Percentiles rank a stretch among this genome's conserved stretches.
Conservation (phyloP, 1,284 basidiomycete genomes). For the Hymenochaete sp. region DNA sequence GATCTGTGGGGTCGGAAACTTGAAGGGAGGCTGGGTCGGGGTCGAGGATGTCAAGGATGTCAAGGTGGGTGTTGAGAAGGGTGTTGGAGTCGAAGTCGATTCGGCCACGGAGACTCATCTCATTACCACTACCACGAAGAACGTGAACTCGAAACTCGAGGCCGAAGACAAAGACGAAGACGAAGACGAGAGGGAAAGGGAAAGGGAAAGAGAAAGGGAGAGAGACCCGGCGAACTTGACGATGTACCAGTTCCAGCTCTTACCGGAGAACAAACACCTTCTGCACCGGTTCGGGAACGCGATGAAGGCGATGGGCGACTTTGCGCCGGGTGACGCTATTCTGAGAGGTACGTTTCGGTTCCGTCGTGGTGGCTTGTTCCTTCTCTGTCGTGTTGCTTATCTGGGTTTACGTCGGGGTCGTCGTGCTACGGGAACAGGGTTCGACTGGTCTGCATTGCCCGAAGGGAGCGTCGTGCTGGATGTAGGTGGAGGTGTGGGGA, state of each 20-base stretch:
- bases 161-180: not conserved
- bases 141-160: not conserved
- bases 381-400: not conserved
- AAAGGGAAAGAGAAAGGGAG: not conserved
- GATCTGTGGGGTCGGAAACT: too few relatives aligned
- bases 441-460: conserved; percentile 14
- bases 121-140: not conserved
- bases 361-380: not conserved
- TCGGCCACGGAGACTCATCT: not conserved
- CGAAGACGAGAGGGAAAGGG: not conserved
- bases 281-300: conserved; percentile 28
- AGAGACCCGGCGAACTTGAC: too few relatives aligned
- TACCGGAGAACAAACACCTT: conserved; percentile 25
- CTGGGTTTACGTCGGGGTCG: not conserved
- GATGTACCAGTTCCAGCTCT: conserved; percentile 12
- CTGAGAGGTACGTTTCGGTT: not conserved
- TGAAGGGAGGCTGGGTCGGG: too few relatives aligned
- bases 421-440: conserved; percentile 9
- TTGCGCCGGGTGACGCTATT: conserved; percentile 9
- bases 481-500: conserved; percentile 21
- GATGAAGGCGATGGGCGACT: conserved; percentile 27
- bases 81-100: too few relatives aligned
- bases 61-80: too few relatives aligned
- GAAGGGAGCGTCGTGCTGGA: conserved; percentile 19
- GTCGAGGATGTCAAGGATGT: too few relatives aligned